A percentile compares a stretch with the other conserved stretches of the same genome.
These are phyloP conservation scores for Tephrocybe sp. DNA, from an alignment of 768 basidiomycete species.

Conservation along the genomic window DNA sequence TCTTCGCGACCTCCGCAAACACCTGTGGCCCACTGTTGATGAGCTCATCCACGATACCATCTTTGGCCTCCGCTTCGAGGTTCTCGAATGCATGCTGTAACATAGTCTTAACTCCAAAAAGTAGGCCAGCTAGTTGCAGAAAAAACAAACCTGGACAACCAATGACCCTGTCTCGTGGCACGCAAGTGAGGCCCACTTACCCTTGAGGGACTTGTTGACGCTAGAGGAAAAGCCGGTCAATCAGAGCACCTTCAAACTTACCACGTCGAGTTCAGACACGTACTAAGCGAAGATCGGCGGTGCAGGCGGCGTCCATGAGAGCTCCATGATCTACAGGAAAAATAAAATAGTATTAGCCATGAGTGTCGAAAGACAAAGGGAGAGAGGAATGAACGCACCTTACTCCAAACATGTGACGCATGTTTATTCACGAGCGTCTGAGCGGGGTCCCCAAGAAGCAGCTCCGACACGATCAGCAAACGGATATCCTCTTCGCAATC, in stretches of 20 bases:
- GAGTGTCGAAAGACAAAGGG: neutral
- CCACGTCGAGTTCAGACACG: constrained; percentile 24
- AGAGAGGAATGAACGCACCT: constrained; percentile 41
- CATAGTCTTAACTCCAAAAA: neutral
- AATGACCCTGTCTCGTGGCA: constrained; percentile 91
- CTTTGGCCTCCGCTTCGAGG: constrained; percentile 79
- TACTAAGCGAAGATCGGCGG: constrained; percentile 89
- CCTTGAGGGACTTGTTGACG: constrained; percentile 84
- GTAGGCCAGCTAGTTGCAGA: neutral
- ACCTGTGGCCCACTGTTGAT: constrained; percentile 67
- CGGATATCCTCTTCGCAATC: constrained; percentile 90
- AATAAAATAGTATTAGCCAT: neutral
- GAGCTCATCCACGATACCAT: constrained; percentile 83
- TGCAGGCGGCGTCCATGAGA: constrained; percentile 83
- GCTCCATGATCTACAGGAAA: constrained; percentile 73
- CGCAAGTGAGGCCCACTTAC: constrained; percentile 86
- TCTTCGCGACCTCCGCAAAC: constrained; percentile 80
- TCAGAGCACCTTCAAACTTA: constrained; percentile 6
- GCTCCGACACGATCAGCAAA: constrained; percentile 79
- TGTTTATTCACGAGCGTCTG: constrained; percentile 89
- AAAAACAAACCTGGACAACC: constrained; percentile 69
- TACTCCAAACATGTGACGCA: constrained; percentile 91
- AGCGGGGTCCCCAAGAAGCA: constrained; percentile 81
- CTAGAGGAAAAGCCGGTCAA: constrained; percentile 32
- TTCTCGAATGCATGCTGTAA: constrained; percentile 82